Evolutionary conservation across 106 monocot species (phyloP).

Genomic region (Acanthochlamys bracteata): DNA sequence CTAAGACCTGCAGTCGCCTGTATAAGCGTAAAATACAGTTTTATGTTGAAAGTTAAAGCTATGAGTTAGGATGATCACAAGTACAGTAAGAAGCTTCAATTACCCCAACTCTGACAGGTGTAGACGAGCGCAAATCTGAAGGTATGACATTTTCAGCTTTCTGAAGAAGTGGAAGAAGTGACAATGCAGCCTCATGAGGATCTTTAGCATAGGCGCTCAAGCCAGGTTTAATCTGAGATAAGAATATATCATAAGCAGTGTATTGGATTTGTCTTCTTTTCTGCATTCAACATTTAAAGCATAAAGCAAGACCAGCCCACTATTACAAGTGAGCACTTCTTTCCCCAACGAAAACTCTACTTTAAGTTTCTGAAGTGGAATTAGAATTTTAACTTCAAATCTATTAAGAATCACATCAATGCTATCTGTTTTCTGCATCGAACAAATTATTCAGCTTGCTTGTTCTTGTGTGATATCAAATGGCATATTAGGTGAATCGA

Average conservation of each 20-base stretch:
- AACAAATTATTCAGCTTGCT: too few relatives aligned
- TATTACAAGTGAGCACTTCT: too few relatives aligned
- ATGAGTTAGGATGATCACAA: neutral
- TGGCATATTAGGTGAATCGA: too few relatives aligned
- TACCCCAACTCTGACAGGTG: conserved; percentile 97
- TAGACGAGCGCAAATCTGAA: conserved; percentile 32
- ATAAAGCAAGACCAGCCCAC: neutral
- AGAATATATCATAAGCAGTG: neutral
- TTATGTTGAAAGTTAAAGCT: neutral
- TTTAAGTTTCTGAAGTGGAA: too few relatives aligned
- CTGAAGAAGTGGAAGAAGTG: conserved; percentile 59
- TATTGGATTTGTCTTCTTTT: neutral
- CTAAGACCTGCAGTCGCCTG: conserved; percentile 93
- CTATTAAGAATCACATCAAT: too few relatives aligned
- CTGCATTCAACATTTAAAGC: neutral
- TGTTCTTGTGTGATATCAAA: too few relatives aligned
- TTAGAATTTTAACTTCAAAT: too few relatives aligned
- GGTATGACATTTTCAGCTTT: conserved; percentile 69
- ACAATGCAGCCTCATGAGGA: conserved; percentile 73
- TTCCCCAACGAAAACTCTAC: too few relatives aligned
- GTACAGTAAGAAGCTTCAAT: conserved; percentile 5
- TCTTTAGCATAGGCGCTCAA: conserved; percentile 66
- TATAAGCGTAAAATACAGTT: conserved; percentile 7
- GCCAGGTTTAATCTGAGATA: conserved; percentile 46
- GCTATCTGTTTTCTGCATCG: too few relatives aligned